phyloP scores from a whole-genome alignment of 2,329 filamentous ascomycete species.

The Trichocomaceae sp. region DNA sequence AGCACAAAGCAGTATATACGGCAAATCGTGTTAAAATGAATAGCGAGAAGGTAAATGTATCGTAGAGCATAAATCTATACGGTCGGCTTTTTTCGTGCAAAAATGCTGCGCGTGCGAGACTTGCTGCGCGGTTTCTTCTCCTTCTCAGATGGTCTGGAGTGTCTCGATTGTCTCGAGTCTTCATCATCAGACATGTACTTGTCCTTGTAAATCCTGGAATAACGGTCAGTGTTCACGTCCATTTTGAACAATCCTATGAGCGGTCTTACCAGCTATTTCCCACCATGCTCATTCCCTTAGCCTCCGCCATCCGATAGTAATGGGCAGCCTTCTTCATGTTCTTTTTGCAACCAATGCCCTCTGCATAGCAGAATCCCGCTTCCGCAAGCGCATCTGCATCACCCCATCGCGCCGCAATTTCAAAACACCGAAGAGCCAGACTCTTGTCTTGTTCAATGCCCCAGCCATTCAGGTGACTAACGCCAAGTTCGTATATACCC shows the following conservation, averaged over 20 bases:
- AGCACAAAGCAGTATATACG: no score
- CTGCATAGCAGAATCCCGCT: constrained; percentile 91
- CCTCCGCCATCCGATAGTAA: constrained; percentile 84
- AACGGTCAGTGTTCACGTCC: constrained; percentile 10
- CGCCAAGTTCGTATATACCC: constrained; percentile 91
- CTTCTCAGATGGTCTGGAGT: constrained; percentile 48
- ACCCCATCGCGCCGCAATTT: constrained; percentile 93
- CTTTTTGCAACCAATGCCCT: constrained; percentile 91
- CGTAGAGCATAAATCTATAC: neutral
- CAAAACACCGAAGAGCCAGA: constrained; percentile 84
- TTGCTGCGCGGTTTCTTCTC: constrained; percentile 65
- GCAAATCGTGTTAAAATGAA: no score
- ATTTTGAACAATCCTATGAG: constrained; percentile 1
- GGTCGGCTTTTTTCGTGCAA: constrained; percentile 52
- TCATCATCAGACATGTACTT: constrained; percentile 74
- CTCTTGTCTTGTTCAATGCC: constrained; percentile 88
- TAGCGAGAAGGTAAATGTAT: neutral
- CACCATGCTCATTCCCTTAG: constrained; percentile 93
- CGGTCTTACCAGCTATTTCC: constrained; percentile 91
- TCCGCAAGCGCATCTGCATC: constrained; percentile 91
- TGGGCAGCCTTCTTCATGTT: constrained; percentile 89
- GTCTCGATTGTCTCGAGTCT: neutral
- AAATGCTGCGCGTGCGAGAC: constrained; percentile 67
- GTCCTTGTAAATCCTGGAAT: constrained; percentile 81
- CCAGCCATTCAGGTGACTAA: constrained; percentile 98